Conservation (phyloP, 1,139 yeast species). For the Yamadazyma friedrichii region DNA sequence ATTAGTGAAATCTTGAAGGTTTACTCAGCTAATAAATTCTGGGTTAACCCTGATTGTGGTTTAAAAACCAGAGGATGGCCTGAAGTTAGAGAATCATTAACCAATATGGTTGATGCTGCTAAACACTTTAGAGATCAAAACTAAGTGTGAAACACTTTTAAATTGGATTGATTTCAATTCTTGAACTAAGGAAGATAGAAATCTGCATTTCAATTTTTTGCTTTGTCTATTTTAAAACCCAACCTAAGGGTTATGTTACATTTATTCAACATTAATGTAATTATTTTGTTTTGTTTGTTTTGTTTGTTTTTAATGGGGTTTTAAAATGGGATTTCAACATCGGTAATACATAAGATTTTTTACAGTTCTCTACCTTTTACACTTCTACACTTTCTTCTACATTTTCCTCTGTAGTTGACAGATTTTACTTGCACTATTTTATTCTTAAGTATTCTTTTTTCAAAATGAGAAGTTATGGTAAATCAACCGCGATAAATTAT, state of each 20-base stretch:
- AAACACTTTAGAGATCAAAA: constrained; percentile 80
- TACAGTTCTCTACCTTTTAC: background rate
- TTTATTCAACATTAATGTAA: constrained; percentile 71
- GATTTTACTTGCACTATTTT: no score
- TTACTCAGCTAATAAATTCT: constrained; percentile 96
- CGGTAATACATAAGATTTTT: constrained; percentile 30
- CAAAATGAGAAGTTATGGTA: no score
- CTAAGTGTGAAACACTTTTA: constrained; percentile 18
- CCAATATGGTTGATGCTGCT: constrained; percentile 99
- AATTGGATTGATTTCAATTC: background rate
- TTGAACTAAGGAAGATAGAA: background rate
- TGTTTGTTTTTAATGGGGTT: constrained; percentile 28
- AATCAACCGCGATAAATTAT: background rate
- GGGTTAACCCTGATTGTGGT: constrained; percentile 99
- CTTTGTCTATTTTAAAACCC: constrained; percentile 16
- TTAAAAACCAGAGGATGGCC: constrained; percentile 97
- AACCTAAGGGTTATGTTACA: constrained; percentile 35
- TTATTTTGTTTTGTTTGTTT: constrained; percentile 22
- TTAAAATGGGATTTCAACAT: constrained; percentile 53
- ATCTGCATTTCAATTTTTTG: constrained; percentile 1
- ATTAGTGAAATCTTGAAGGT: constrained; percentile 92
- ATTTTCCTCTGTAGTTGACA: no score
- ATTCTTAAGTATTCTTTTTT: background rate
- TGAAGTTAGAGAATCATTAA: constrained; percentile 80
- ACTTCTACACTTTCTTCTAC: no score